phyloP scores from a whole-genome alignment of 495 filamentous ascomycete species.

The Talaromyces borbonicus region DNA sequence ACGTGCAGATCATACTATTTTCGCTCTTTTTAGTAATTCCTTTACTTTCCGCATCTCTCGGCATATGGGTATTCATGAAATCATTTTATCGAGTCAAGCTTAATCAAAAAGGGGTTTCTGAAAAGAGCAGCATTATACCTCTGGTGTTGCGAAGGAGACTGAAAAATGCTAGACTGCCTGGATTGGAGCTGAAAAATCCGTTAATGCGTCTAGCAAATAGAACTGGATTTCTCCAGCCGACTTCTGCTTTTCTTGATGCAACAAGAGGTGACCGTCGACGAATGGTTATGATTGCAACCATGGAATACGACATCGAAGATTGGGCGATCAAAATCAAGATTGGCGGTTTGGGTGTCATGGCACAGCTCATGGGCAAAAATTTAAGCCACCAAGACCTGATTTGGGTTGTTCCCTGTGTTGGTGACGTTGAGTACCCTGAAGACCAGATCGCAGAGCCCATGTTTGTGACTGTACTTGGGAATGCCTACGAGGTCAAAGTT shows the following conservation, averaged over 20 bases:
- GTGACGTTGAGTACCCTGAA: constrained; percentile 54
- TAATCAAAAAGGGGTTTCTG: constrained; percentile 52
- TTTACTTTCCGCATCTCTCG: constrained; percentile 35
- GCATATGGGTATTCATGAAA: constrained; percentile 51
- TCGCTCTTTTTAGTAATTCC: constrained; percentile 49
- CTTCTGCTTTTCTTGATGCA: constrained; percentile 28
- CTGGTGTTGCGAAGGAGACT: constrained; percentile 24
- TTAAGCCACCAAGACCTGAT: constrained; percentile 58
- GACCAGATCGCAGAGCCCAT: constrained; percentile 54
- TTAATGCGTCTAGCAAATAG: constrained; percentile 28
- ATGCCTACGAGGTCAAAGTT: constrained; percentile 52
- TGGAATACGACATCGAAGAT: constrained; percentile 68
- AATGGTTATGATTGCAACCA: constrained; percentile 56
- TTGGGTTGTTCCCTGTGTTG: constrained; percentile 71
- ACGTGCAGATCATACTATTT: constrained; percentile 49
- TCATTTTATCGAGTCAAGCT: constrained; percentile 65
- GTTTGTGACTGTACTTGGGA: constrained; percentile 54
- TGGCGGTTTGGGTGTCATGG: constrained; percentile 61
- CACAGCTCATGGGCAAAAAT: constrained; percentile 61
- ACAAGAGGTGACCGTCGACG: constrained; percentile 33
- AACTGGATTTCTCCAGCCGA: constrained; percentile 36
- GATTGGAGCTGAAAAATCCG: constrained; percentile 19
- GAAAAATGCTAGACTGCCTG: constrained; percentile 11
- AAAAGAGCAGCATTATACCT: constrained; percentile 36
- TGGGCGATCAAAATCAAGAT: constrained; percentile 68